A percentile compares a stretch with the other conserved stretches of the same genome.
Evolutionary conservation across 805 yeast genomes (phyloP).

Genomic region (Starmerella floris): DNA sequence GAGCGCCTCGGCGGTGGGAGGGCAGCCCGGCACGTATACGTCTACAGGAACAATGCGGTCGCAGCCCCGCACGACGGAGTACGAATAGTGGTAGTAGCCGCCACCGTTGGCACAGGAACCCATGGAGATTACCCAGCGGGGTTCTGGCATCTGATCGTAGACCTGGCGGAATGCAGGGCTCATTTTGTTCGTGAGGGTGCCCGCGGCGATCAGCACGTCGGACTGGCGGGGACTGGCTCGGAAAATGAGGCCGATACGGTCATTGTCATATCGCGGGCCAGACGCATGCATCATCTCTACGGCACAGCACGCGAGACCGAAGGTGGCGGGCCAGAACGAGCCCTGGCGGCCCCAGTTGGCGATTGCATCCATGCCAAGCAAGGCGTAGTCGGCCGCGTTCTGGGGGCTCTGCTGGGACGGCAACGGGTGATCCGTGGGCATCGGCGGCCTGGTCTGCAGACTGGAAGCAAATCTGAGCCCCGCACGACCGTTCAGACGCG

Average conservation of each 20-base stretch:
- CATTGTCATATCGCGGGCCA: slow-evolving; percentile 83
- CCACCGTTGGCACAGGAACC: slow-evolving; percentile 93
- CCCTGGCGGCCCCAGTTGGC: slow-evolving; percentile 89
- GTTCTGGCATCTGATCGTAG: slow-evolving; percentile 89
- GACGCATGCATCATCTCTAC: slow-evolving; percentile 93
- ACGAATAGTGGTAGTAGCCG: slow-evolving; percentile 81
- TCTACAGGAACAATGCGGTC: slow-evolving; percentile 82
- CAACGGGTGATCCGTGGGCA: slow-evolving; percentile 59
- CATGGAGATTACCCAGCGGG: slow-evolving; percentile 90
- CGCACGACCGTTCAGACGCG: neutral
- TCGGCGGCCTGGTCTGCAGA: slow-evolving; percentile 21
- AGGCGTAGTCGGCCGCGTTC: slow-evolving; percentile 61
- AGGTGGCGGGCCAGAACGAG: slow-evolving; percentile 86
- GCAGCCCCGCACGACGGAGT: slow-evolving; percentile 80
- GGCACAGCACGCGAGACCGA: slow-evolving; percentile 87
- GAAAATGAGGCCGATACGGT: slow-evolving; percentile 81
- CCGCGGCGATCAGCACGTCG: slow-evolving; percentile 85
- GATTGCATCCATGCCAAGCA: slow-evolving; percentile 67
- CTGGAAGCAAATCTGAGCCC: slow-evolving; percentile 10
- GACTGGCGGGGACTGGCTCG: slow-evolving; percentile 90
- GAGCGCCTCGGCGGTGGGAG: slow-evolving; percentile 82
- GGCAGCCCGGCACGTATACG: slow-evolving; percentile 85
- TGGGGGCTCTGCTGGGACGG: slow-evolving; percentile 49
- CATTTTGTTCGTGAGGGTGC: slow-evolving; percentile 83
- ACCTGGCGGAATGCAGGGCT: slow-evolving; percentile 89